Base-by-base conservation (phyloP, 2,329 filamentous ascomycete species). In the Fusarium secorum region DNA sequence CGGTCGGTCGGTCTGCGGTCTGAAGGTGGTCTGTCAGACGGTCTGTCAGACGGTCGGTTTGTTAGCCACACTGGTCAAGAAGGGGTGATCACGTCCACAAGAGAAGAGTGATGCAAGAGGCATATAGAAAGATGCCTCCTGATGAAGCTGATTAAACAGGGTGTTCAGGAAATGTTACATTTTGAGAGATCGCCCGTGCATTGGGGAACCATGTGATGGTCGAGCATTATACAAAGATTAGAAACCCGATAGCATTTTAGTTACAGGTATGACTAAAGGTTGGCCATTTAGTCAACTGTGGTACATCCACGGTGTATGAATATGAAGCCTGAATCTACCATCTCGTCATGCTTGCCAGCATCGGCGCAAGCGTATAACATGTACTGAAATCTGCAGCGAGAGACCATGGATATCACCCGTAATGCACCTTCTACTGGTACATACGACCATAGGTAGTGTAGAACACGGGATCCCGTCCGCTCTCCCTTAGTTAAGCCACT, bases 321-420 rank as follows among this genome's bases (percentile, higher is more conserved):
- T 22, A 15, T 15, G 0, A 24, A 7, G 42, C 5, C 8, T 45
- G 8, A 7, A 45, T 26, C 24, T 20, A 7, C 24, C 3, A 20
- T 18, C 18, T 14, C 24, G 0, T 10, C 11, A 45, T 14, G 11
- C 8, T 14, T 4, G 11, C 11, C 24, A 10, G 11, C 3, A 14
- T 39, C 38, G 38, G 24, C 24, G 5, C 5, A 26, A 44, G 8
- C 1, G 3, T 44, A 10, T 14, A 2, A 3, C 1, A 18, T 10
- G 0, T 10, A 14, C 11, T 20, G 4, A 17, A 18, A 24, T 8
- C 41, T 14, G 11, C 0, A 20, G 2, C 8, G 3, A 20, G 17
- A 20, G 4, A 9, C 7, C 3, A 20, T 26, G 0, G 0, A 4
- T 44, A 26, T 26, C 0, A 3, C 0, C 4, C 0, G 7, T 14